phyloP scores from a whole-genome alignment of 306 rosid species.

The Begonia loranthoides region DNA sequence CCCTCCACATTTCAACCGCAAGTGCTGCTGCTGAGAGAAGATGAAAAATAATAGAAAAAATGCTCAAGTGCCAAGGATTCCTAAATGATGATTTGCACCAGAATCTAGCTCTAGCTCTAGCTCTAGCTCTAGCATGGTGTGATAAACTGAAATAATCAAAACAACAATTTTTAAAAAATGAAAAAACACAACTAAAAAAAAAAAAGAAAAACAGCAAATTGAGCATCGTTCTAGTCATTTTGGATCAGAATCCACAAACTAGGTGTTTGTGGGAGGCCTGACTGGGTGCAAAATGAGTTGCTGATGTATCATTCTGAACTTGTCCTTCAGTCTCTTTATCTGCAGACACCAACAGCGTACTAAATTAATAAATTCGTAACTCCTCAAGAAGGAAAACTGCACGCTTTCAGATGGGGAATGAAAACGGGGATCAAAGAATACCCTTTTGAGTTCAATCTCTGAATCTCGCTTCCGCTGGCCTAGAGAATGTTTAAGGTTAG shows the following conservation, averaged over 20 bases:
- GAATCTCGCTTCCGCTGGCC: constrained; percentile 64
- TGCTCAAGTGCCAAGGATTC: no score
- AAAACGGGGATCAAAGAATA: constrained; percentile 18
- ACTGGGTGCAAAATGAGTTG: constrained; percentile 41
- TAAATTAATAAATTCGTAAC: not conserved
- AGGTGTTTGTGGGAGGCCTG: constrained; percentile 8
- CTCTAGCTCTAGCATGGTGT: no score
- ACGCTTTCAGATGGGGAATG: not conserved
- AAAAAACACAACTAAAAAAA: no score
- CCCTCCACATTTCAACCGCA: no score
- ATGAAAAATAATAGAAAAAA: no score
- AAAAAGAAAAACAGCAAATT: no score
- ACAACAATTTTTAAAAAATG: no score
- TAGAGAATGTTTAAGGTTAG: constrained; percentile 54
- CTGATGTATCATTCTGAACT: constrained; percentile 67
- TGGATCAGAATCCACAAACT: constrained; percentile 8
- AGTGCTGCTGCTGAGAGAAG: no score
- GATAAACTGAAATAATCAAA: no score
- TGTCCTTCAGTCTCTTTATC: constrained; percentile 89
- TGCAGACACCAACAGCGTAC: constrained; percentile 21
- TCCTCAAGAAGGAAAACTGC: not conserved
- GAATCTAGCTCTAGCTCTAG: no score
- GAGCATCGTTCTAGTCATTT: not conserved
- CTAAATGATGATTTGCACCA: no score
- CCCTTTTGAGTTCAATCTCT: constrained; percentile 89